Evolutionary conservation across 2,329 filamentous ascomycete genomes (phyloP), one percentile per base, ranked within the genome.

Genomic region (Diplocarpon mali): DNA sequence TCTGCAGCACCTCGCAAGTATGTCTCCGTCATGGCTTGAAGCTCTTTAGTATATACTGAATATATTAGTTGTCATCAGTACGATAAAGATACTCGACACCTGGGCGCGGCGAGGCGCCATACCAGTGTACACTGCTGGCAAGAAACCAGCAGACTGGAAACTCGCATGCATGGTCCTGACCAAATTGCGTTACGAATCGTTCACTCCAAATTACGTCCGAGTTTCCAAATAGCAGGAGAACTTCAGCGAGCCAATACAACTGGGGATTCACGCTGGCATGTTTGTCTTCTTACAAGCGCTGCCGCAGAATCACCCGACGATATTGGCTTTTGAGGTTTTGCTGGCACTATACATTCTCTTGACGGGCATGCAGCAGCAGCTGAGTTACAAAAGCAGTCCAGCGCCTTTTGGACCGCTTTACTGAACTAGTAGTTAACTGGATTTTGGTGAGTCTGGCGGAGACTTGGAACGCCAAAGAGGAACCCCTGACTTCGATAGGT

Each of bases 131-230:
- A 57, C 56, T 12, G 54, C 55, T 24, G 47, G 53, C 8, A 51
- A 51, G 9, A 43, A 30, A 12, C 63, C 57, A n/a, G 47, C 57
- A 10, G 54, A 59, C 37, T 56, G 53, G 47, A 40, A 59, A 16
- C 46, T 61, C 13, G 55, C 63, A 1, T 51, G 67, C 12, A 55
- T 66, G 10, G 44, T 64, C 13, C 48, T 67, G 10, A 67, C 63
- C 1, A 65, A 68, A 50, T 53, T 68, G 9, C 62, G 65, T 40
- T 67, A 67, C 50, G 65, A 68, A 45, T 66, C 64, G 13, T 68
- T 68, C 53, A 62, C 58, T 1, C 65, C 65, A 40, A 68, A 67
- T 46, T 57, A 61, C 38, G 59, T 66, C 40, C 59, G 63, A 4
- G 51, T 60, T 5, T 50, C 61, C 1, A 52, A 41, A 24, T 42